Conservation (phyloP, 2,329 filamentous ascomycete species). For the Nothophaeocryptopus gaeumannii region DNA sequence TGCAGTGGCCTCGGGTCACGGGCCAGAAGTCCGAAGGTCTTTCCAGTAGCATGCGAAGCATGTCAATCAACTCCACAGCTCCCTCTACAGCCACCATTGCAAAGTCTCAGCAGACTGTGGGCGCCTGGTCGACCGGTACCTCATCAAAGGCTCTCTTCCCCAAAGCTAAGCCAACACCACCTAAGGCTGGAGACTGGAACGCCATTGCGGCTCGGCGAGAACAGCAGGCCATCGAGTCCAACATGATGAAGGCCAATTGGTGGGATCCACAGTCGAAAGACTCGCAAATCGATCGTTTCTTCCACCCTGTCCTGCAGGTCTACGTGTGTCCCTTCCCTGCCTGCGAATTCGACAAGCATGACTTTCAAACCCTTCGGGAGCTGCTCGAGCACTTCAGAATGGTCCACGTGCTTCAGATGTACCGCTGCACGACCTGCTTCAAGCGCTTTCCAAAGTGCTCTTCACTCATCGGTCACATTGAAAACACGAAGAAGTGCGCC, state of each 20-base stretch:
- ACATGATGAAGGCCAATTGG: constrained; percentile 15
- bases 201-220: background rate
- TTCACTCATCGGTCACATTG: constrained; percentile 42
- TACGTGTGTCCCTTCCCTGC: constrained; percentile 55
- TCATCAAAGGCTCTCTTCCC: constrained; percentile 16
- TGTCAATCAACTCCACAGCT: constrained; percentile 7
- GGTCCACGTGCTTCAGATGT: constrained; percentile 37
- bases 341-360: constrained; percentile 43
- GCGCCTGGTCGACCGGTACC: constrained; percentile 5
- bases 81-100: background rate
- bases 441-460: constrained; percentile 40
- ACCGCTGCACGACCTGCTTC: constrained; percentile 41
- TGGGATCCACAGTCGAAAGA: constrained; percentile 24
- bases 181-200: constrained; percentile 11
- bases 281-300: constrained; percentile 53
- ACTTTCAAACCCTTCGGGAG: constrained; percentile 31
- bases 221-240: background rate
- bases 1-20: background rate
- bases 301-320: constrained; percentile 40
- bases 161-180: constrained; percentile 10
- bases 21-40: background rate
- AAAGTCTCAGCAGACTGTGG: too few relatives aligned
- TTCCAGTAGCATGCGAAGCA: constrained; percentile 4
- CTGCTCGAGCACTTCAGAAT: constrained; percentile 31
- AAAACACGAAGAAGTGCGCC: constrained; percentile 36